Evolutionary conservation across 805 yeast species (phyloP), one percentile per base, ranked within the genome.

Genomic region (Wickerhamiella vanderwaltii): DNA sequence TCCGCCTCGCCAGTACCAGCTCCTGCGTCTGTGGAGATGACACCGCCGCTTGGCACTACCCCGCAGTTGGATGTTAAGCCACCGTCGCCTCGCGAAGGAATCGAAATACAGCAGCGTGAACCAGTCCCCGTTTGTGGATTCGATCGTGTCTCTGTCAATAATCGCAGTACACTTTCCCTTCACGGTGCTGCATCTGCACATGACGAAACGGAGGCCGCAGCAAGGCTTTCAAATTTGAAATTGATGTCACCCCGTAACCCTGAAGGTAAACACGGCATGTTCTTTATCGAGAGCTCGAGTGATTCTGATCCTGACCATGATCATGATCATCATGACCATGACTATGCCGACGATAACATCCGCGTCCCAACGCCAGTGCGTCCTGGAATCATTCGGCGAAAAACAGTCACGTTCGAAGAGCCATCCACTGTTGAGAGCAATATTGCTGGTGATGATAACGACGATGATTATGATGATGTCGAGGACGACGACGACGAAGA

Each of bases 401-500:
- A 38, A 20, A 30, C 41, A 15, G 41, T 38, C 13, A 38, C 41
- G 12, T 38, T 38, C 22, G 35, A 29, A 12, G 41, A 38, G 35
- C 12, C n/a, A 24, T 24, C 26, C 5, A 24, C 25, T 15, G 31
- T 17, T 11, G 31, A 35, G 16, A 11, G 19, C 32, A 24, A 26
- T 15, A 32, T 30, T 11, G 18, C n/a, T 5, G 16, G 4, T 12
- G 41, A 38, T 3, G 20, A 4, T 13, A 7, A 33, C 3, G 35
- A 22, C 13, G 29, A 16, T 7, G 17, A 12, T 11, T 13, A 18
- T n/a, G 43, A 39, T 16, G 25, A 47, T 17, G 51, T 46, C 33
- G 46, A 43, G 12, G 52, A 51, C 26, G 52, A 53, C 31, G 54
- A 51, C 31, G 51, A 48, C 11, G 62, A 51, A 13, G 58, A 48